Evolutionary conservation across 2,329 filamentous ascomycete species (phyloP).

Genomic region (Cercospora citrullina): DNA sequence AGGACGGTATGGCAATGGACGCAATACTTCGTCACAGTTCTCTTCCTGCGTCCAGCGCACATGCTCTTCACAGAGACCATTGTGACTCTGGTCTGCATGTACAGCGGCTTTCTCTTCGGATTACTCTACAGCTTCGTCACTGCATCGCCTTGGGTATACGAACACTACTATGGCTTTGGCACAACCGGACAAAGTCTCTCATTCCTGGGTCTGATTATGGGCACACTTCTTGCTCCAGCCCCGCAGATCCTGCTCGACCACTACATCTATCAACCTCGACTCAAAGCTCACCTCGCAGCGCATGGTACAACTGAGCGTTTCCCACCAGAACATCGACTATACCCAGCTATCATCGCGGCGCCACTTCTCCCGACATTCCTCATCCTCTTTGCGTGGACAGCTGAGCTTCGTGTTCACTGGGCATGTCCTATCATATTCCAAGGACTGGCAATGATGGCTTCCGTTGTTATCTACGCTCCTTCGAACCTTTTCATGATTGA

Average conservation of each 20-base stretch:
- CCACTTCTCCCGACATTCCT: constrained; percentile 38
- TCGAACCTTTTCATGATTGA: constrained; percentile 46
- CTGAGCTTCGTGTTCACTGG: constrained; percentile 40
- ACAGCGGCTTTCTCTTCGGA: constrained; percentile 45
- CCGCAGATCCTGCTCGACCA: constrained; percentile 33
- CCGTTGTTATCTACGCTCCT: constrained; percentile 38
- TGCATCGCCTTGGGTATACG: constrained; percentile 40
- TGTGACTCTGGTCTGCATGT: constrained; percentile 45
- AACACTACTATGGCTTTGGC: constrained; percentile 34
- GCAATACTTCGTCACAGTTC: constrained; percentile 29
- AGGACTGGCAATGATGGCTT: constrained; percentile 28
- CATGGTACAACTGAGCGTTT: constrained; percentile 13
- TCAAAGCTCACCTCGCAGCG: constrained; percentile 10
- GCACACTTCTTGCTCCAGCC: constrained; percentile 29
- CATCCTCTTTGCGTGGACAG: constrained; percentile 42
- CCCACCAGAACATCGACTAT: constrained; percentile 39
- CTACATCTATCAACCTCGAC: constrained; percentile 34
- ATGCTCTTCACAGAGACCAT: constrained; percentile 48
- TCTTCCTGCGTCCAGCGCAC: constrained; percentile 34
- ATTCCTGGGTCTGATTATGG: constrained; percentile 37
- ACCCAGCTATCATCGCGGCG: constrained; percentile 38
- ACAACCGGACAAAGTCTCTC: constrained; percentile 36
- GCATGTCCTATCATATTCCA: constrained; percentile 41
- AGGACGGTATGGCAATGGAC: constrained; percentile 19
- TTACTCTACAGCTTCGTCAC: constrained; percentile 47